Evolutionary conservation across 108 stramenopile species (phyloP).

Genomic region (Cyclotella choctawhatcheeana): DNA sequence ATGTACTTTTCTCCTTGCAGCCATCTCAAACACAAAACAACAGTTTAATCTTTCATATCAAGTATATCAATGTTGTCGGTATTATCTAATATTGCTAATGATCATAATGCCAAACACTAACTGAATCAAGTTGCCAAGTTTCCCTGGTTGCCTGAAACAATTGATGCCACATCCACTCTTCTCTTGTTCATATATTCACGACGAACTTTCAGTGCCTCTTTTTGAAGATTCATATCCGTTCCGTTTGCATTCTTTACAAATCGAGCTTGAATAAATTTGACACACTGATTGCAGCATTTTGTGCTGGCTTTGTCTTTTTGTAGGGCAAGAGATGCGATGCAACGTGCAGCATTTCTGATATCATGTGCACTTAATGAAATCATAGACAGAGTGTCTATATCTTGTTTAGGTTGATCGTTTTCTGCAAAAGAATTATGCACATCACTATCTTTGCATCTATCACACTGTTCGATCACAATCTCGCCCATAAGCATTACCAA

Average conservation of each 20-base stretch:
- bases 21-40: too few species aligned
- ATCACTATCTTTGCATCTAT: conserved; percentile 1
- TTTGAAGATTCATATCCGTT: conserved; percentile 50
- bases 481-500: conserved; percentile 58
- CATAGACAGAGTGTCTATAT: too few species aligned
- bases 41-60: too few species aligned
- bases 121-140: neutral
- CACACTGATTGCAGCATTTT: conserved; percentile 25
- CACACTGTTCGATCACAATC: conserved; percentile 46
- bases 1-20: too few species aligned
- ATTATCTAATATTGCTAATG: too few species aligned
- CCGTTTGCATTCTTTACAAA: conserved; percentile 55
- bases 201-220: conserved; percentile 27
- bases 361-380: neutral
- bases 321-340: conserved; percentile 16
- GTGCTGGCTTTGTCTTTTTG: neutral
- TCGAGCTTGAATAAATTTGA: conserved; percentile 36
- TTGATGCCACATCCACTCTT: conserved; percentile 20
- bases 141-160: neutral
- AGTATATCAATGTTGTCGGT: too few species aligned
- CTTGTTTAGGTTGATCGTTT: neutral
- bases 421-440: neutral
- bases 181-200: conserved; percentile 36
- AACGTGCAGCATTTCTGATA: conserved; percentile 24
- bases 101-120: too few species aligned